Conservation (phyloP, 2,329 filamentous ascomycete species). For the Aspergillus tubingensis region DNA sequence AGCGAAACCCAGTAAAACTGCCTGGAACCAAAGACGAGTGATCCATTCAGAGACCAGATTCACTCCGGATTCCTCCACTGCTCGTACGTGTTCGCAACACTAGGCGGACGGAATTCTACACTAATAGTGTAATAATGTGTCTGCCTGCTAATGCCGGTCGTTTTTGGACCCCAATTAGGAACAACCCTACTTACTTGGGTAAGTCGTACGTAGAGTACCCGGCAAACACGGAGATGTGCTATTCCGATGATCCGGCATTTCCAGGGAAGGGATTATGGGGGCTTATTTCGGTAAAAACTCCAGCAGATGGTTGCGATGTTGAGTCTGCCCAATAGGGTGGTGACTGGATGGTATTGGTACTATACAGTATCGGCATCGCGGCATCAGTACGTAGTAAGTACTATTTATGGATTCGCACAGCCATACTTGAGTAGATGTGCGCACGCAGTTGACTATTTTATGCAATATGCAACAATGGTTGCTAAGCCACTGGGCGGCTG, state of each 20-base stretch:
- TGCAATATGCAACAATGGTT: neutral
- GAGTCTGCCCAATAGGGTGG: neutral
- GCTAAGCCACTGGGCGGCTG: slow-evolving; percentile 3
- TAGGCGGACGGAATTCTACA: slow-evolving; percentile 1
- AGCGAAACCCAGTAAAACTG: neutral
- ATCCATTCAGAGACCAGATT: neutral
- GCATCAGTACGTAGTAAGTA: neutral
- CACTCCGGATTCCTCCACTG: neutral
- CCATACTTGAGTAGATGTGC: neutral
- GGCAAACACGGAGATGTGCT: neutral
- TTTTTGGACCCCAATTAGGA: neutral
- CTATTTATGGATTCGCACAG: neutral
- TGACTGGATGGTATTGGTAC: neutral
- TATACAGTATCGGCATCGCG: slow-evolving; percentile 5
- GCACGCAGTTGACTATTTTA: neutral
- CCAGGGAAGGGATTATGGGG: neutral
- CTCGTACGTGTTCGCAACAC: slow-evolving; percentile 4
- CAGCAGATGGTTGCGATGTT: neutral
- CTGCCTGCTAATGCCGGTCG: slow-evolving; percentile 10
- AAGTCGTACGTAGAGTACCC: neutral
- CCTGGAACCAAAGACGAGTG: neutral
- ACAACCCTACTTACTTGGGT: neutral
- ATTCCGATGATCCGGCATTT: neutral
- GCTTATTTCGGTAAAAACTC: neutral
- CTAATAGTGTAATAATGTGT: slow-evolving; percentile 10